These are phyloP conservation scores for Tulasnella sp. DNA, from an alignment of 768 basidiomycete species.

Conservation along the genomic window DNA sequence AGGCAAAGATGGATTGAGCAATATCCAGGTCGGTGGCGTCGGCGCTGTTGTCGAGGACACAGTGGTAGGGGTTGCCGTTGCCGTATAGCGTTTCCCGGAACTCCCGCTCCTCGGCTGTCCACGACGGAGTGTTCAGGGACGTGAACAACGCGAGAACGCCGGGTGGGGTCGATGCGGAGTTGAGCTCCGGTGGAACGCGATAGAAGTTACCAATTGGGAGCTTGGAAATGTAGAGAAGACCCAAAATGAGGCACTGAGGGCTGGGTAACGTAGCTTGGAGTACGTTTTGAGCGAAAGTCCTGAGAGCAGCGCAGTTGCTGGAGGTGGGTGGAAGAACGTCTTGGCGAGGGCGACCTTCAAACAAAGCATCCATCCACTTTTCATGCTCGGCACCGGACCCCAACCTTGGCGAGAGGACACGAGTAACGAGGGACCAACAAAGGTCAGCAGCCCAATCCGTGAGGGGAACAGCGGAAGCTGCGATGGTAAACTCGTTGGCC, in stretches of 20 bases:
- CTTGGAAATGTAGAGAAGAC: constrained; percentile 24
- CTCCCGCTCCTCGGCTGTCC: not conserved
- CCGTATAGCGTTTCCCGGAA: constrained; percentile 32
- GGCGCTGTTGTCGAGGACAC: constrained; percentile 4
- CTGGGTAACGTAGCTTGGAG: constrained; percentile 24
- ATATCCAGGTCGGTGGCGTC: constrained; percentile 17
- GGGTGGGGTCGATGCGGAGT: constrained; percentile 15
- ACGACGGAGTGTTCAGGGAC: not conserved
- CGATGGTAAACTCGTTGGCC: constrained; percentile 31
- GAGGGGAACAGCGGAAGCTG: constrained; percentile 28
- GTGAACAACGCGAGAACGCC: constrained; percentile 5
- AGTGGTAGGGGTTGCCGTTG: constrained; percentile 13
- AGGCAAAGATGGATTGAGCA: constrained; percentile 37
- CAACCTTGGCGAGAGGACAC: constrained; percentile 8
- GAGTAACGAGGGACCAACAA: constrained; percentile 17
- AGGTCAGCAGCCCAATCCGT: constrained; percentile 33
- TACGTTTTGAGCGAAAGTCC: constrained; percentile 8
- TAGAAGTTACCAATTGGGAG: constrained; percentile 30
- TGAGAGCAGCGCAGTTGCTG: constrained; percentile 9
- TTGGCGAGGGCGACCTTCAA: not conserved
- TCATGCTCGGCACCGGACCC: not conserved
- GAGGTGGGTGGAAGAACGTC: not conserved
- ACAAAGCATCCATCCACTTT: constrained; percentile 1
- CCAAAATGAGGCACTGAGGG: constrained; percentile 30
- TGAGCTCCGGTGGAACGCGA: not conserved